Base-by-base conservation (phyloP, 306 rosid species). In the Ammopiptanthus mongolicus region DNA sequence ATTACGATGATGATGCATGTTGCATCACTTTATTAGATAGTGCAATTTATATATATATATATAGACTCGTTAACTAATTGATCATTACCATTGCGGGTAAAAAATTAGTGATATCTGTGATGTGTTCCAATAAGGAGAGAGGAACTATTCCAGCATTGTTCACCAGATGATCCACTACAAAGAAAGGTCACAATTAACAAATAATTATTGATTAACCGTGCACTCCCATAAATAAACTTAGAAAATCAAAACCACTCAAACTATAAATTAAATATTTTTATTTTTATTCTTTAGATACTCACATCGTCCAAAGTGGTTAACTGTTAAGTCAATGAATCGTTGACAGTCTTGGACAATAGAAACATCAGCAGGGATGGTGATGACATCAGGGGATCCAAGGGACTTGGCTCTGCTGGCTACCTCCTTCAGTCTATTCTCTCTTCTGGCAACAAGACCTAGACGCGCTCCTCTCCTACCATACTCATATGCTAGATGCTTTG, bases 141-240 rank as follows among this genome's bases (percentile, higher is more conserved):
- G 85, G 84, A 44, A 69, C 34, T 41, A 85, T 29, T 63, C 93
- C 91, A 34, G 93, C 97, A 72, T 88, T 88, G 87, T 83, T 89
- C 56, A 89, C 96, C 61, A 91, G 73, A 82, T 87, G 88, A 84
- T 89, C 91, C 84, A 86, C 91, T 83, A 61, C 64, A 41, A 50
- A 51, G 13, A 36, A 41, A 76, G 5, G 61, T 34, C 17, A 42
- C 8, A 53, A 13, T 42, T 13, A 41, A 41, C 22, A 25, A 52
- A 34, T 12, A 12, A 70, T 36, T 18, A 44, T 59, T 60, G 23
- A 62, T 51, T 57, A 47, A 28, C 22, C 13, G 3, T 17, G 14
- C 29, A 10, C 10, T 41, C 44, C 73, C 36, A n/a, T n/a, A n/a
- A n/a, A 18, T 23, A 21, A 73, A 29, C 74, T 29, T 41, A 5